A percentile compares a stretch with the other conserved stretches of the same genome.
These are phyloP conservation scores for Annulohypoxylon bovei DNA, from an alignment of 495 filamentous ascomycete genomes.

Conservation along the genomic window DNA sequence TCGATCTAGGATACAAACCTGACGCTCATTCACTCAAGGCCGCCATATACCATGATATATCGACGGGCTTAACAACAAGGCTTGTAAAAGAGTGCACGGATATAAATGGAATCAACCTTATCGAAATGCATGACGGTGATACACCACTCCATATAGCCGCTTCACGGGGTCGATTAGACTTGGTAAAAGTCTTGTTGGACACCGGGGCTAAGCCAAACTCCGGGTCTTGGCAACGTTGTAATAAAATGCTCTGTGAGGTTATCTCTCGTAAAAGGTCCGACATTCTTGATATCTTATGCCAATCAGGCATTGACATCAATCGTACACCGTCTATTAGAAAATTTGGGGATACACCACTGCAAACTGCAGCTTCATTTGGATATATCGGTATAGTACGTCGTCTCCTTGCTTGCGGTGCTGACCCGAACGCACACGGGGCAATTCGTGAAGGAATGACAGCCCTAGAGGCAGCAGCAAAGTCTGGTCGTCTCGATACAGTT, in stretches of 20 bases:
- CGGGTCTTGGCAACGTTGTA: neutral
- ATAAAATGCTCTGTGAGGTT: neutral
- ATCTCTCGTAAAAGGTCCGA: neutral
- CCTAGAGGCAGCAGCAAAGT: neutral
- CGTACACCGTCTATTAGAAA: neutral
- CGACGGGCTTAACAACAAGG: neutral
- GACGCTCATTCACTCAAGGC: neutral
- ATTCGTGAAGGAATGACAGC: neutral
- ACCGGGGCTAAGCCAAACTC: slow-evolving; percentile 7
- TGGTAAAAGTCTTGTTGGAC: slow-evolving; percentile 1
- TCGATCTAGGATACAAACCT: neutral
- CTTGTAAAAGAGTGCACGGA: neutral
- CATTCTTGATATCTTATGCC: neutral
- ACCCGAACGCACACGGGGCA: neutral
- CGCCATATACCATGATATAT: neutral
- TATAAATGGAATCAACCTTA: neutral
- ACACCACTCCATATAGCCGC: neutral
- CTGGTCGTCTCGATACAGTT: slow-evolving; percentile 16
- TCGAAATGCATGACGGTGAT: neutral
- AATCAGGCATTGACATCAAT: neutral
- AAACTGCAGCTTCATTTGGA: neutral
- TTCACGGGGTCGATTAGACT: neutral
- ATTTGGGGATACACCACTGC: neutral
- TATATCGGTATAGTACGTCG: slow-evolving; percentile 1
- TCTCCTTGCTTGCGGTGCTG: neutral